These are phyloP conservation scores for Thermothelomyces thermophilus DNA, from an alignment of 2,329 filamentous ascomycete species.

Conservation along the genomic window DNA sequence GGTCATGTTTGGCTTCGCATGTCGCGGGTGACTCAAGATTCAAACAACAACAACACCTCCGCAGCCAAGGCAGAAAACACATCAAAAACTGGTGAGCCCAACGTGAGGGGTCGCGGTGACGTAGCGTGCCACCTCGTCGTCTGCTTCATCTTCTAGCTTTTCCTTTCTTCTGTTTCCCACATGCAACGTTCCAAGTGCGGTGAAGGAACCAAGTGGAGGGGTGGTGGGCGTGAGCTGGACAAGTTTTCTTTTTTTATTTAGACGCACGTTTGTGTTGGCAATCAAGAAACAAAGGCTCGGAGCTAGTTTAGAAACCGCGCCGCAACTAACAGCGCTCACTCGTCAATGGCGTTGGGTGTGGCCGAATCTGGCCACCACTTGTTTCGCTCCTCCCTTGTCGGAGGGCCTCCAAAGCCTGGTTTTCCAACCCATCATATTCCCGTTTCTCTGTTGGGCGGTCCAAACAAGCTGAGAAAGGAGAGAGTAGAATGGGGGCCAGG, in stretches of 20 bases:
- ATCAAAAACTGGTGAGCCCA: conserved; percentile 4
- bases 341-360: too few species aligned
- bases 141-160: not conserved
- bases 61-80: not conserved
- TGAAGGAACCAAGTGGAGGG: not conserved
- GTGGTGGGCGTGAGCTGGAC: conserved; percentile 6
- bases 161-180: too few species aligned
- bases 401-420: not conserved
- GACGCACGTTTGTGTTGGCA: conserved; percentile 1
- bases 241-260: not conserved
- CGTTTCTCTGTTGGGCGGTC: not conserved
- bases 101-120: conserved; percentile 11
- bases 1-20: not conserved
- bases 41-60: too few species aligned
- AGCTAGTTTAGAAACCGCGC: not conserved
- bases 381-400: not conserved
- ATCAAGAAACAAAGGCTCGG: not conserved
- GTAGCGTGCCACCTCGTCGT: conserved; percentile 9
- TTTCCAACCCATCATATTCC: not conserved
- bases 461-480: not conserved
- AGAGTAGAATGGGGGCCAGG: not conserved
- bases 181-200: not conserved
- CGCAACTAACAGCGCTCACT: conserved; percentile 6
- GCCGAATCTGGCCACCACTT: conserved; percentile 8
- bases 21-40: not conserved